Conservation (phyloP, 2,329 filamentous ascomycete genomes). For the Xylaria digitata region DNA sequence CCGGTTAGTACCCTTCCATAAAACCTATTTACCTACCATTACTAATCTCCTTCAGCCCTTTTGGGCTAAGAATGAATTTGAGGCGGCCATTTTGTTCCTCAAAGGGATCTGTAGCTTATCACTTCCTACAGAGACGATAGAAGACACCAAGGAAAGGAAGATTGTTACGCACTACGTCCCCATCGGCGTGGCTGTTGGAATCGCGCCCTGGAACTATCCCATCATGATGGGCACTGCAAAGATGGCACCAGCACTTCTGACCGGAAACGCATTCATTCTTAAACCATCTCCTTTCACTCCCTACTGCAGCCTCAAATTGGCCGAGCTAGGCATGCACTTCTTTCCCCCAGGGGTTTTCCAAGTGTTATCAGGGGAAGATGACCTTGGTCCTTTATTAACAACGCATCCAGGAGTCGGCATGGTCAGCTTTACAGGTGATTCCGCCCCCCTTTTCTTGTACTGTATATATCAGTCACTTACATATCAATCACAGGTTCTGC, state of each 20-base stretch:
- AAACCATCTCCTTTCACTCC: slow-evolving; percentile 67
- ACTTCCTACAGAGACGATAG: slow-evolving; percentile 1
- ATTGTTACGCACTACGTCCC: slow-evolving; percentile 17
- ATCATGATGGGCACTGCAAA: slow-evolving; percentile 65
- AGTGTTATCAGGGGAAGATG: slow-evolving; percentile 68
- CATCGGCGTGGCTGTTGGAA: slow-evolving; percentile 25
- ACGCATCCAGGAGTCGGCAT: slow-evolving; percentile 68
- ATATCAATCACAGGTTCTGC: not conserved
- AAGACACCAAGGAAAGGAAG: slow-evolving; percentile 11
- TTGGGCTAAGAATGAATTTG: slow-evolving; percentile 13
- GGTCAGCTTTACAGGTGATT: slow-evolving; percentile 66
- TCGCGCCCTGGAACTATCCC: slow-evolving; percentile 57
- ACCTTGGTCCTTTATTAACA: slow-evolving; percentile 68
- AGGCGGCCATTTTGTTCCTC: slow-evolving; percentile 2
- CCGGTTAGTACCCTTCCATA: no score
- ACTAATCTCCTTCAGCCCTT: no score
- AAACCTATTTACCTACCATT: not conserved
- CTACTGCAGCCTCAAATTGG: slow-evolving; percentile 62
- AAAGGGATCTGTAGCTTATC: slow-evolving; percentile 7
- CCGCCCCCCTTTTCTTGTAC: not conserved
- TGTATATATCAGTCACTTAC: no score
- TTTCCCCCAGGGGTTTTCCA: slow-evolving; percentile 73
- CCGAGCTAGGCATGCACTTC: slow-evolving; percentile 66
- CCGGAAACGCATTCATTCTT: slow-evolving; percentile 67
- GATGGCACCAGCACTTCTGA: slow-evolving; percentile 66